phyloP scores from a whole-genome alignment of 768 basidiomycete genomes.

The Tylopilus cervinicoccineus region DNA sequence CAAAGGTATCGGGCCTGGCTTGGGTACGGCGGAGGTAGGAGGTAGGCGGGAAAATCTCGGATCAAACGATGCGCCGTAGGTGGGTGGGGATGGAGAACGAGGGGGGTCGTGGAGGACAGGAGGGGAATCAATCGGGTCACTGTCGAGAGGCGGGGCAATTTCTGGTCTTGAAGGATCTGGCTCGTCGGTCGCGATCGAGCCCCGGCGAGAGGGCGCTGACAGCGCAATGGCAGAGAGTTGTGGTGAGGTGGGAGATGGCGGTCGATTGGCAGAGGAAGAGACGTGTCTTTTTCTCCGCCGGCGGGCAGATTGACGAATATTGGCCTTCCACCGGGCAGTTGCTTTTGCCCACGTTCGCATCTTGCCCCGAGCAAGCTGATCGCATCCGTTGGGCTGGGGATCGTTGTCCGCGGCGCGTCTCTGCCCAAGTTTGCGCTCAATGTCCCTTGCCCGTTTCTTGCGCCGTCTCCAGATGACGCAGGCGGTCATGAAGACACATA shows the following conservation, averaged over 20 bases:
- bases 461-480: constrained; percentile 57
- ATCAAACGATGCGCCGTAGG: constrained; percentile 39
- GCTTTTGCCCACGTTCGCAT: constrained; percentile 64
- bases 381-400: constrained; percentile 32
- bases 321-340: constrained; percentile 65
- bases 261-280: constrained; percentile 5
- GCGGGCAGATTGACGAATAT: constrained; percentile 56
- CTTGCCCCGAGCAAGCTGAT: constrained; percentile 46
- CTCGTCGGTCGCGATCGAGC: constrained; percentile 24
- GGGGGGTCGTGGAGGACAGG: constrained; percentile 8
- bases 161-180: constrained; percentile 6
- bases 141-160: not conserved
- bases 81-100: constrained; percentile 36
- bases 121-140: constrained; percentile 1
- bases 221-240: constrained; percentile 3
- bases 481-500: constrained; percentile 56
- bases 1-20: constrained; percentile 9
- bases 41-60: constrained; percentile 6
- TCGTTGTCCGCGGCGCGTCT: constrained; percentile 21
- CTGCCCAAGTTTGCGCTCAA: constrained; percentile 44
- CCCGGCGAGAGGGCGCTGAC: constrained; percentile 22
- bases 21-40: constrained; percentile 3
- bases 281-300: constrained; percentile 40
- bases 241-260: constrained; percentile 19
- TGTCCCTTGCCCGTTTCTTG: constrained; percentile 40